These are phyloP conservation scores for Alternaria gaisen DNA, from an alignment of 2,329 filamentous ascomycete genomes.

Conservation along the genomic window DNA sequence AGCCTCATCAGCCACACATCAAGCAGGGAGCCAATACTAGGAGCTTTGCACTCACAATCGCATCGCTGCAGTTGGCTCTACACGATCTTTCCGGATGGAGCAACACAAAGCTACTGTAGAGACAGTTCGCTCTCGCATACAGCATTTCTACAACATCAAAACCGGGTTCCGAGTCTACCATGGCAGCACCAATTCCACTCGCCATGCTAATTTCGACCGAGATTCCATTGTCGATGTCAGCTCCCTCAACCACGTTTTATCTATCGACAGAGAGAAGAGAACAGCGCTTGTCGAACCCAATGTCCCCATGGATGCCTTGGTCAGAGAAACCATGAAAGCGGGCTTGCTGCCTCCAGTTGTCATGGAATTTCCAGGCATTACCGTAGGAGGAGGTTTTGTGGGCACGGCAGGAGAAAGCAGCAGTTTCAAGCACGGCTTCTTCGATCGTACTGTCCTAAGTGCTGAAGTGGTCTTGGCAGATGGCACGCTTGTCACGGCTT, in stretches of 20 bases:
- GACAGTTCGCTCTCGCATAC: conserved; percentile 30
- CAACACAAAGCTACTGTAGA: conserved; percentile 33
- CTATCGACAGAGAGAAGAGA: conserved; percentile 61
- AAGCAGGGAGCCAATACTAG: not conserved
- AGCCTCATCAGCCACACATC: conserved; percentile 19
- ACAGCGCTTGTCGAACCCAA: conserved; percentile 74
- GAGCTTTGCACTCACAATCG: not conserved
- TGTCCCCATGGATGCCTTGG: conserved; percentile 71
- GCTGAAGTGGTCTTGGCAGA: conserved; percentile 71
- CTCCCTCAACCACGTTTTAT: conserved; percentile 67
- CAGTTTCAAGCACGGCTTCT: conserved; percentile 72
- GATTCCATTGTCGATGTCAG: conserved; percentile 69
- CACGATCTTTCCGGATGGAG: conserved; percentile 27
- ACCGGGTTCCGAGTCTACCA: conserved; percentile 65
- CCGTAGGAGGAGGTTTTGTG: conserved; percentile 71
- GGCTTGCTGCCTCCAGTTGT: conserved; percentile 70
- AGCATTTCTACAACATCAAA: conserved; percentile 37
- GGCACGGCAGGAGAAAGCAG: conserved; percentile 74
- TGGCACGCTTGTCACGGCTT: conserved; percentile 63
- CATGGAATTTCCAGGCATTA: conserved; percentile 77
- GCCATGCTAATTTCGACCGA: conserved; percentile 55
- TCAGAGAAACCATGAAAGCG: conserved; percentile 63
- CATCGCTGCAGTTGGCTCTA: not conserved
- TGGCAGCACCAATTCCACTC: conserved; percentile 79
- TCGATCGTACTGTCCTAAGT: conserved; percentile 68